phyloP scores from a whole-genome alignment of 768 basidiomycete species.

The Podaxis carcinomalis region DNA sequence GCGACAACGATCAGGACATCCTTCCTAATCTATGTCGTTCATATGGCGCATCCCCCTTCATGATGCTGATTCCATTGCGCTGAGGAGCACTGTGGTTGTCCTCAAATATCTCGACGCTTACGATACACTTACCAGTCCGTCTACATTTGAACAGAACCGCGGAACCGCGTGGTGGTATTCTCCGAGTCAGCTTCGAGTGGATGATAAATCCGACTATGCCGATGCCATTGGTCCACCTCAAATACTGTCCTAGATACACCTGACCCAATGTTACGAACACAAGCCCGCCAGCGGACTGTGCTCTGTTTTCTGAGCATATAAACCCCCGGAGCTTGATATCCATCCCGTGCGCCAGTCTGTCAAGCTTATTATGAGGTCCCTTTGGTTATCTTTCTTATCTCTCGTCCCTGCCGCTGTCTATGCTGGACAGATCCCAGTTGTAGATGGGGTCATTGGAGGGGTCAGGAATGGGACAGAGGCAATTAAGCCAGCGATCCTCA shows the following conservation, averaged over 20 bases:
- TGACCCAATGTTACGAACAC: not conserved
- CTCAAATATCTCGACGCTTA: not conserved
- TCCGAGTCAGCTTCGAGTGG: not conserved
- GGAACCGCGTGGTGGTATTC: not conserved
- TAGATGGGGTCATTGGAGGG: slow-evolving; percentile 50
- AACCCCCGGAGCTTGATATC: not conserved
- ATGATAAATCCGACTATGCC: not conserved
- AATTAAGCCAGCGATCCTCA: slow-evolving; percentile 13
- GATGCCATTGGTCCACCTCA: not conserved
- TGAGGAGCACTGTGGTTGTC: not conserved
- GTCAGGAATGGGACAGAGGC: slow-evolving; percentile 23
- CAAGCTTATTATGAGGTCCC: not conserved
- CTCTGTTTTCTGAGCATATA: not conserved
- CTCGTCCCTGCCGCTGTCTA: not conserved
- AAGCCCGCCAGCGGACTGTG: not conserved
- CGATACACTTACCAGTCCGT: not conserved
- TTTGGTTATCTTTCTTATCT: not conserved
- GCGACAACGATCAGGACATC: not conserved
- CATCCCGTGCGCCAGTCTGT: not conserved
- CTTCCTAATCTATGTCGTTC: not conserved
- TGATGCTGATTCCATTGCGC: not conserved
- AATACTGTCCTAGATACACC: not conserved
- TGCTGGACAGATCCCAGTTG: slow-evolving; percentile 40
- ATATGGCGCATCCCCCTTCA: not conserved
- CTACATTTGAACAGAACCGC: not conserved